Base-by-base conservation (phyloP, 2,329 filamentous ascomycete species). In the Conoideocrella luteorostrata region DNA sequence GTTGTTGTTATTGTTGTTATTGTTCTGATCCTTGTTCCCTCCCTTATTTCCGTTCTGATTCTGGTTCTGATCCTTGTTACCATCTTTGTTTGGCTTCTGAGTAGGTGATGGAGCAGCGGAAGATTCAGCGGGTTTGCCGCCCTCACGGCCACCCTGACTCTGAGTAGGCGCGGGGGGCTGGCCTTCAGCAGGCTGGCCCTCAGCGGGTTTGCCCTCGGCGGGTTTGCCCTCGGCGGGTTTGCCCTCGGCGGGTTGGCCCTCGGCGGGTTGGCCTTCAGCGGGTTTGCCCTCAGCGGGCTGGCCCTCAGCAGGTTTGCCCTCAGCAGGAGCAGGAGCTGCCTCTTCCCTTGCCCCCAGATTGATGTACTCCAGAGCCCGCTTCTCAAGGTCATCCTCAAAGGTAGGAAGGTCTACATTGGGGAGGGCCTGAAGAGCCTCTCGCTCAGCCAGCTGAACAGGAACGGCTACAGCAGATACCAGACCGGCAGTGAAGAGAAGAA, bases 401-500 rank as follows among this genome's bases (percentile, higher is more conserved):
- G 26, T 43, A 15, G 44, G 37, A 13, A 42, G 21, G 15, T 39
- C 40, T 13, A 44, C 30, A 10, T 34, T 34, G 11, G 43, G 34
- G 20, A 43, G 33, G 20, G 44, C 10, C 34, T 45, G 41, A 24
- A 49, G 43, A 24, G 23, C 33, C 21, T 28, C 32, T 23, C 42
- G 48, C 46, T 48, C 48, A 47, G 48, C 48, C 46, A 50, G 43
- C 39, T 50, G 48, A 41, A 45, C 49, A 32, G 56, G 56, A 15
- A 58, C 52, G 34, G 50, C 53, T 33, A 54, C 49, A 37, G 53
- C 59, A 46, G 59, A 58, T 46, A 52, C 58, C 54, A 61, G 53
- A 51, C 58, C 56, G 47, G 53, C 53, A 23, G 59, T 51, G 28
- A 61, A 23, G 29, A 60, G 49, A 38, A 61, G 45, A 21, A 61